A percentile compares a stretch with the other conserved stretches of the same genome.
Conservation (phyloP, 2,329 filamentous ascomycete species). For the Byssochlamys sp. region DNA sequence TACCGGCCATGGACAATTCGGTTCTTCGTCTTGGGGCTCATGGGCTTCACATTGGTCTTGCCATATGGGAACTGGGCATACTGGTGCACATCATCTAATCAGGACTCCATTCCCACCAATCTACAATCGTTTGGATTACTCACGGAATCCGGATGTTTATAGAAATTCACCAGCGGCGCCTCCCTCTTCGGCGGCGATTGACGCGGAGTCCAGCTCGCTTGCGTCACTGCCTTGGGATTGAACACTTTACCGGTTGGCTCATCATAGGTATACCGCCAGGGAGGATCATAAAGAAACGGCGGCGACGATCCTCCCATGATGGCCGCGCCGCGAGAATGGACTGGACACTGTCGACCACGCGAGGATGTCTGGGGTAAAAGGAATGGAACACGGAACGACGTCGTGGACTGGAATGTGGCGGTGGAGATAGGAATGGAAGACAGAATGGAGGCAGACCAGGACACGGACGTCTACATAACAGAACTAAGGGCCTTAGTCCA, state of each 20-base stretch:
- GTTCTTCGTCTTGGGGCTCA: slow-evolving; percentile 61
- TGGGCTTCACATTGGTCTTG: slow-evolving; percentile 51
- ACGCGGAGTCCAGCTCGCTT: slow-evolving; percentile 63
- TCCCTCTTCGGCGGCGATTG: slow-evolving; percentile 53
- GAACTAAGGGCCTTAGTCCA: background rate
- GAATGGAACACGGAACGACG: slow-evolving; percentile 2
- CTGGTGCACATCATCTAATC: slow-evolving; percentile 16
- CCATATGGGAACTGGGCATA: slow-evolving; percentile 51
- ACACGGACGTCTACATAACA: background rate
- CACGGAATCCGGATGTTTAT: slow-evolving; percentile 70
- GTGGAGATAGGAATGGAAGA: slow-evolving; percentile 13
- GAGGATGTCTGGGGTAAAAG: slow-evolving; percentile 11
- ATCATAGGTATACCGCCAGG: slow-evolving; percentile 45
- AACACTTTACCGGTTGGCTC: slow-evolving; percentile 50
- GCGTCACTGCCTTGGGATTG: slow-evolving; percentile 76
- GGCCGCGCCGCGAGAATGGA: slow-evolving; percentile 18
- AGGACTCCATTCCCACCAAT: background rate
- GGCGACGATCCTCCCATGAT: slow-evolving; percentile 46
- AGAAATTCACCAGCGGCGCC: slow-evolving; percentile 72
- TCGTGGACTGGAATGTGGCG: background rate
- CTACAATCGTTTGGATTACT: slow-evolving; percentile 1
- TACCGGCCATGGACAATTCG: slow-evolving; percentile 60
- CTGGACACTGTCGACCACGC: slow-evolving; percentile 25
- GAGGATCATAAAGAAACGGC: slow-evolving; percentile 65
- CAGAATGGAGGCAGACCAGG: slow-evolving; percentile 8